These are phyloP conservation scores for Pichia sp. DNA, from an alignment of 1,139 yeast genomes.

Conservation along the genomic window DNA sequence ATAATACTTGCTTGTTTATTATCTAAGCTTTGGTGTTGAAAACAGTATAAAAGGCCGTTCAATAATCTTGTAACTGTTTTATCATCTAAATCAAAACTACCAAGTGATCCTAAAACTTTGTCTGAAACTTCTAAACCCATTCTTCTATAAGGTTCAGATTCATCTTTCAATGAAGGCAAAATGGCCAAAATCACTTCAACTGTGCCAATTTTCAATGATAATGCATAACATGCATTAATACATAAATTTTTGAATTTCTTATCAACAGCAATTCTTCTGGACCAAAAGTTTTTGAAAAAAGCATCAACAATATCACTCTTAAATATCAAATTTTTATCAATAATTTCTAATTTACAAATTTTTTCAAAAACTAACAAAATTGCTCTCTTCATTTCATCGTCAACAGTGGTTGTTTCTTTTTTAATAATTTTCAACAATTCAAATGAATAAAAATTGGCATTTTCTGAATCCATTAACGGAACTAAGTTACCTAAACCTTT, in stretches of 20 bases:
- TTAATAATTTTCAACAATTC: slow-evolving; percentile 64
- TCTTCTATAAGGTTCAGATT: slow-evolving; percentile 68
- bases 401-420: slow-evolving; percentile 75
- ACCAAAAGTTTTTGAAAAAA: slow-evolving; percentile 76
- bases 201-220: slow-evolving; percentile 67
- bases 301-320: slow-evolving; percentile 48
- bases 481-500: slow-evolving; percentile 75
- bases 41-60: slow-evolving; percentile 80
- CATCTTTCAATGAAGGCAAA: slow-evolving; percentile 64
- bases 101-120: slow-evolving; percentile 39
- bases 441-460: slow-evolving; percentile 69
- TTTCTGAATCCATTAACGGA: slow-evolving; percentile 83
- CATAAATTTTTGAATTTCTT: slow-evolving; percentile 52
- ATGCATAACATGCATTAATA: slow-evolving; percentile 62
- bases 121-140: slow-evolving; percentile 74
- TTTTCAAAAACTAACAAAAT: slow-evolving; percentile 59
- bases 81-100: slow-evolving; percentile 48
- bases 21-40: slow-evolving; percentile 57
- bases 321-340: slow-evolving; percentile 41
- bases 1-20: slow-evolving; percentile 39
- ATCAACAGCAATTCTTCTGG: slow-evolving; percentile 60
- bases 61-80: slow-evolving; percentile 62
- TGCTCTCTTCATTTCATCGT: slow-evolving; percentile 81
- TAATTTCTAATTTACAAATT: slow-evolving; percentile 47
- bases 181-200: slow-evolving; percentile 54